Conservation (phyloP, 169 alveolate genomes). For the Prorocentrum cordatum region DNA sequence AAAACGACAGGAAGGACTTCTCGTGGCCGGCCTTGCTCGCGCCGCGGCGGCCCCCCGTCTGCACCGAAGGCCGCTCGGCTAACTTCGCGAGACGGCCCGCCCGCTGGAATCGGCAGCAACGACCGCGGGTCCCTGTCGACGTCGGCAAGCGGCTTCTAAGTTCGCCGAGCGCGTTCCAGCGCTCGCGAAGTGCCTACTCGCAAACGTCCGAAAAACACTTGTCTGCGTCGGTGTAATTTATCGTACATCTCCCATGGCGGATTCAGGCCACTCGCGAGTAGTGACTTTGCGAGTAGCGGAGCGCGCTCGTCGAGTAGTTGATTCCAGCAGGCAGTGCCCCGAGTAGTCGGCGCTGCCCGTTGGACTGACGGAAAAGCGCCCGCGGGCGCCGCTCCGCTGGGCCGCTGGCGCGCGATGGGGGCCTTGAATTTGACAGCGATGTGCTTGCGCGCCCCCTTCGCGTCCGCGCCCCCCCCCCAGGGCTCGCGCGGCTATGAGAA, state of each 20-base stretch:
- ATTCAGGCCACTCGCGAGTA: no score
- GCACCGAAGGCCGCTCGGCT: neutral
- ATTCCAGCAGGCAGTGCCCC: neutral
- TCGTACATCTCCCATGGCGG: no score
- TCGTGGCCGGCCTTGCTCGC: neutral
- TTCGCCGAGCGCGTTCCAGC: no score
- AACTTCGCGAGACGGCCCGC: no score
- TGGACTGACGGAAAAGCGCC: neutral
- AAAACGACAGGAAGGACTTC: neutral
- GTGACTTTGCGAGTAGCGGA: no score
- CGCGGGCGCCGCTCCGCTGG: neutral
- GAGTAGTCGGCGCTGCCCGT: neutral
- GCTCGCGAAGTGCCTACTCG: no score
- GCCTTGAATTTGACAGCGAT: neutral
- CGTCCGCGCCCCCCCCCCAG: neutral
- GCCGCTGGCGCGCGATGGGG: neutral
- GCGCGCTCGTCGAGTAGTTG: no score
- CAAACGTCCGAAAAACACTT: no score
- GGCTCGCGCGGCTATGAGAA: neutral
- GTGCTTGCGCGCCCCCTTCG: neutral
- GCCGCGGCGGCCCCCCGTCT: neutral
- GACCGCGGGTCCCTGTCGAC: neutral
- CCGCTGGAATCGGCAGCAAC: neutral
- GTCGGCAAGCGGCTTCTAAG: neutral
- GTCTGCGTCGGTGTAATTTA: no score